Base-by-base conservation (phyloP, 2,329 filamentous ascomycete species). In the Neonectria ditissima region DNA sequence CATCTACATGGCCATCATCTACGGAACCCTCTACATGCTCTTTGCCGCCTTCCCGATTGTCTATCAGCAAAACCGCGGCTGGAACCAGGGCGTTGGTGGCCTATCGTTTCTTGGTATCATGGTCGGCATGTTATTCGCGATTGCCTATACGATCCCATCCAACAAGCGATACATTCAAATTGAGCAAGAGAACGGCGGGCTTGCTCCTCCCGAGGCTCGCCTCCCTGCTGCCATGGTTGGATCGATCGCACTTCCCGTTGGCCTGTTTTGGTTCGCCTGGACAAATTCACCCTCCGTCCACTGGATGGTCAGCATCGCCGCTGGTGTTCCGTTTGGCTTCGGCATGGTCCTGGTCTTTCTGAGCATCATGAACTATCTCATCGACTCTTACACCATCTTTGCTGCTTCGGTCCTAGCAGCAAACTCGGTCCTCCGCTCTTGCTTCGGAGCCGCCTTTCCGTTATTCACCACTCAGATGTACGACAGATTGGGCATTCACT, bases 391-490 rank as follows among this genome's bases (percentile, higher is more conserved):
- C 76, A 87, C 87, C 50, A 89, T 93, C 71, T 93, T 89, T 68
- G 91, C 92, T 0, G 91, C 91, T 0, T 91, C 87, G 0, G 89
- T 57, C 13, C 24, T 57, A 28, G 54, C 54, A 1, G 54, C 54
- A 13, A 57, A 57, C 26, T 89, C 87, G 1, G 85, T 92, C 20
- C 77, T 92, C 16, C 86, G 91, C 43, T 91, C 88, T 0, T 74
- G 90, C 8, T 90, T 92, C 63, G 90, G 89, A 58, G 86, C 88
- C 1, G 87, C 84, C 0, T 92, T 92, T 77, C 90, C 90, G 0
- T 80, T 92, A 0, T 92, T 92, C 76, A 90, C 89, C 0, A 81
- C 80, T 0, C 55, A 77, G 11, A 85, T 86, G 81, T 86, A 84
- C 74, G 39, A 77, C 2, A 78, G 79, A 50, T 80, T 89, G 2